These are phyloP conservation scores for Pistacia atlantica DNA, from an alignment of 345 rosid species.

Conservation along the genomic window DNA sequence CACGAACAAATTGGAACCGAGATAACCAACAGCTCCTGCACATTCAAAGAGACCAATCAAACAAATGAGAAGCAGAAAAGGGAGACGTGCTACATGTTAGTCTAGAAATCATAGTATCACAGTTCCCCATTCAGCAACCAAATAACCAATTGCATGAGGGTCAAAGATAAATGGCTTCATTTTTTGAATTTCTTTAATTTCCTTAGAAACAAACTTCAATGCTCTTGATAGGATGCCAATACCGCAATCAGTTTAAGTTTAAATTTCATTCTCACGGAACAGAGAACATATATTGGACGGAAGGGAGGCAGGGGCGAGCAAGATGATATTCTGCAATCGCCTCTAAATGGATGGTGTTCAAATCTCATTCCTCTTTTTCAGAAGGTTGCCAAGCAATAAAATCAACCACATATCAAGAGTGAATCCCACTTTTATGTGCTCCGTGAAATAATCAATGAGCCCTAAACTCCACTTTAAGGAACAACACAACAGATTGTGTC, in stretches of 20 bases:
- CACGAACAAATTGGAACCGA: constrained; percentile 93
- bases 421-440: not conserved
- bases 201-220: no score
- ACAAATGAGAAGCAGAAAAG: not conserved
- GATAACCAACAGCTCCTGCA: constrained; percentile 90
- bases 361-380: not conserved
- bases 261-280: no score
- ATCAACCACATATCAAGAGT: not conserved
- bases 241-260: no score
- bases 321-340: no score
- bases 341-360: not conserved
- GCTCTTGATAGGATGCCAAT: no score
- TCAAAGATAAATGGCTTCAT: no score
- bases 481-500: not conserved
- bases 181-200: no score
- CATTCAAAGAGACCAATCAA: not conserved
- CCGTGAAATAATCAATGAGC: not conserved
- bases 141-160: not conserved
- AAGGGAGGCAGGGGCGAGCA: no score
- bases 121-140: not conserved
- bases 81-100: no score
- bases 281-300: no score
- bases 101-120: not conserved
- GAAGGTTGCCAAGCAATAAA: not conserved
- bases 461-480: not conserved